Evolutionary conservation across 805 yeast genomes (phyloP).

Genomic region (Metschnikowia kunwiensis): DNA sequence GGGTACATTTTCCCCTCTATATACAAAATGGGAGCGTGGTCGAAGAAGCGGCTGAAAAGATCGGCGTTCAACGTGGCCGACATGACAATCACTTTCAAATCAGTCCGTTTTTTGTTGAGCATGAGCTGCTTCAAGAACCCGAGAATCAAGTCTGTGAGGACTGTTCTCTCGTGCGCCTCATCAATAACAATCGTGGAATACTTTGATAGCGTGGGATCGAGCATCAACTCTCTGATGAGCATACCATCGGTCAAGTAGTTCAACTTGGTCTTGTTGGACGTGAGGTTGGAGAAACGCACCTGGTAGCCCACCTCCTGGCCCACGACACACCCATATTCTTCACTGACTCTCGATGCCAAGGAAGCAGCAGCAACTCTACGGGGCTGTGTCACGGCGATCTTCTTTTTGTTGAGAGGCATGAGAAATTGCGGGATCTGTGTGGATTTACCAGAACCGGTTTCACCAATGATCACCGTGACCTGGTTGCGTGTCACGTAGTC

Average conservation of each 20-base stretch:
- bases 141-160: constrained; percentile 81
- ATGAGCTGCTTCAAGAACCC: constrained; percentile 80
- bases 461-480: constrained; percentile 86
- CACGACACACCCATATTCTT: constrained; percentile 72
- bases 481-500: constrained; percentile 51
- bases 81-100: constrained; percentile 78
- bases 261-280: constrained; percentile 57
- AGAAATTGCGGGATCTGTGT: constrained; percentile 94
- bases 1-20: constrained; percentile 90
- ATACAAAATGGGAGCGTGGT: constrained; percentile 74
- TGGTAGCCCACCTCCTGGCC: constrained; percentile 90
- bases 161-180: constrained; percentile 97
- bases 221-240: constrained; percentile 87
- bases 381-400: constrained; percentile 93
- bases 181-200: constrained; percentile 82
- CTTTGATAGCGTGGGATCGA: constrained; percentile 57
- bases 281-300: constrained; percentile 81
- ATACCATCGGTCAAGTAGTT: constrained; percentile 96
- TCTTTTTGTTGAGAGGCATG: constrained; percentile 49
- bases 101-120: constrained; percentile 45
- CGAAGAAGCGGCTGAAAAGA: constrained; percentile 73
- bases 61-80: constrained; percentile 96
- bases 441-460: constrained; percentile 97
- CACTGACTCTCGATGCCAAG: constrained; percentile 87
- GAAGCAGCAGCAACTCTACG: constrained; percentile 97